Evolutionary conservation across 169 alveolate genomes (phyloP), one percentile per base, ranked within the genome.

Genomic region (Neospora caninum): DNA sequence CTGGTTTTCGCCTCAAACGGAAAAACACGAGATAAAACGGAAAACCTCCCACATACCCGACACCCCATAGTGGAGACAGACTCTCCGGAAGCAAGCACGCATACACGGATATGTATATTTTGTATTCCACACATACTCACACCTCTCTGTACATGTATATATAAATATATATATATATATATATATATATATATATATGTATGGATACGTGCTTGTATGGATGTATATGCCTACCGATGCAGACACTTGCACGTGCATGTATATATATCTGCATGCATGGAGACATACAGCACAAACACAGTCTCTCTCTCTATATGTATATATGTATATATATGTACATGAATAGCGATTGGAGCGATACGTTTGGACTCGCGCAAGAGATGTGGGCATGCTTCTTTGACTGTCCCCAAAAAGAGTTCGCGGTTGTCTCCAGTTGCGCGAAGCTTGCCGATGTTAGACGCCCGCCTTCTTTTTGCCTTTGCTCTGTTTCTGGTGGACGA

Each of bases 321-420:
- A 73, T 73, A 73, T 73, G 43, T 73, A 73, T 73, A 73, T 31
- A 73, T 73, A 73, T 73, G 25, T 73, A 73, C n/a, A 73, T 73
- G n/a, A 20, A 73, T 73, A 73, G 0, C 0, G 25, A 73, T 73
- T n/a, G n/a, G n/a, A n/a, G n/a, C n/a, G n/a, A n/a, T n/a, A n/a
- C n/a, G n/a, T n/a, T n/a, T n/a, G n/a, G n/a, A n/a, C n/a, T n/a
- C n/a, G n/a, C n/a, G n/a, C n/a, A n/a, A n/a, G n/a, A 25, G 31
- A 58, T 16, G 70, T 58, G 70, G 70, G 70, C 31, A 58, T 58
- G 70, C 70, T 25, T 16, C 70, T 25, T 58, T 58, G 70, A 58
- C 70, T 58, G 70, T 16, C 70, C 25, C 16, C 70, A 25, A 58
- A 58, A n/a, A n/a, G n/a, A n/a, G n/a, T n/a, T n/a, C n/a, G n/a